Conservation (phyloP, 345 rosid species). For the Gossypium longicalyx region DNA sequence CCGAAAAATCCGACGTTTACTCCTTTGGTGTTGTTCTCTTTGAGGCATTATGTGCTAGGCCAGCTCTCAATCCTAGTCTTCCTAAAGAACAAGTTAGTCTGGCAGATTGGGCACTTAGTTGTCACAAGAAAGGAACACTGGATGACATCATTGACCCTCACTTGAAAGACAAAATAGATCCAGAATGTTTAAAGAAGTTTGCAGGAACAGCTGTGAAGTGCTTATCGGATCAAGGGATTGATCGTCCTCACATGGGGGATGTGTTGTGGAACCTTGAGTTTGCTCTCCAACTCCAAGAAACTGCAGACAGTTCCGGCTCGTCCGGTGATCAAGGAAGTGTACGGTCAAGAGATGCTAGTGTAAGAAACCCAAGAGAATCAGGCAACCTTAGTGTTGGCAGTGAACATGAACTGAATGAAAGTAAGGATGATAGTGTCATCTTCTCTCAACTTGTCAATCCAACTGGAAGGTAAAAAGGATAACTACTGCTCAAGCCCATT, state of each 20-base stretch:
- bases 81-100: slow-evolving; percentile 84
- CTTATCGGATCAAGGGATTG: slow-evolving; percentile 41
- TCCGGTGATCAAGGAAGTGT: slow-evolving; percentile 13
- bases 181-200: slow-evolving; percentile 56
- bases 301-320: slow-evolving; percentile 25
- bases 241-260: slow-evolving; percentile 75
- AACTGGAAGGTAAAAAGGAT: slow-evolving; percentile 42
- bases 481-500: background rate
- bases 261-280: slow-evolving; percentile 70
- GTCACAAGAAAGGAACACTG: slow-evolving; percentile 46
- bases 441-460: slow-evolving; percentile 65
- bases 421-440: slow-evolving; percentile 34
- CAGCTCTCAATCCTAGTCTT: slow-evolving; percentile 70
- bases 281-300: slow-evolving; percentile 56
- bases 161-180: slow-evolving; percentile 41
- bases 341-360: slow-evolving; percentile 14
- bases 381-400: slow-evolving; percentile 27
- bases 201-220: slow-evolving; percentile 62
- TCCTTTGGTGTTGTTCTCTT: slow-evolving; percentile 90
- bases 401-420: slow-evolving; percentile 27
- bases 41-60: slow-evolving; percentile 73
- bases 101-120: slow-evolving; percentile 73
- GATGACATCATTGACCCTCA: slow-evolving; percentile 64
- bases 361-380: background rate
- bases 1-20: slow-evolving; percentile 87